Evolutionary conservation across 2,329 filamentous ascomycete species (phyloP), one percentile per base, ranked within the genome.

Genomic region (Fusarium xyrophilum): DNA sequence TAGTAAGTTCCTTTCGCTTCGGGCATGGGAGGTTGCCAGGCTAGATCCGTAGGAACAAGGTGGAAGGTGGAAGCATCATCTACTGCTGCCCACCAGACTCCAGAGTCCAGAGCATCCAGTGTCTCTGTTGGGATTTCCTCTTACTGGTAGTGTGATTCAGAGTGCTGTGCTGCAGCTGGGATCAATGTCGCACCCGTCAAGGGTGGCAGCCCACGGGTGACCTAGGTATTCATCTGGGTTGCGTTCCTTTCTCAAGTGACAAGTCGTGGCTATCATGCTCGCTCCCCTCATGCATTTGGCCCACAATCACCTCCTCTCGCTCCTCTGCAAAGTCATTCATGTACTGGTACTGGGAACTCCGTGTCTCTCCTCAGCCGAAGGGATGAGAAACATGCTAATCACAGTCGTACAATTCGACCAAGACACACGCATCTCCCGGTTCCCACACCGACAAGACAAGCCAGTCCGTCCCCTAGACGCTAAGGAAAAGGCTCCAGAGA

Each of bases 401-500:
- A 40, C 30, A 13, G 42, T 62, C 57, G 56, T 35, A 43, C 58
- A 48, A 55, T 44, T 54, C 40, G 35, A 51, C 51, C 14, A 61
- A 69, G 63, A 69, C 62, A 69, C 35, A 44, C 39, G n/a, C n/a
- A 47, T 44, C 47, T 63, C 61, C 53, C 36, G 38, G 35, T 51
- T 63, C 46, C 65, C 65, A 67, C 65, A 54, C 43, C 53, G 47
- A 63, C 50, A 58, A 55, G 47, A 63, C 50, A 58, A 55, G 63
- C 53, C 54, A 57, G 55, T 44, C 48, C 57, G 63, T 67, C 57
- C 40, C 53, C 63, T 56, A 67, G 63, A 44, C 63, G 64, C 65
- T 67, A 67, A 59, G 28, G 28, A 44, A 51, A 53, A 67, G 47
- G 63, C 63, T 66, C 56, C 62, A 63, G 51, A 61, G 57, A 67